Percentiles rank a stretch among this genome's conserved stretches.
These are phyloP conservation scores for Penicillium brevicompactum DNA, from an alignment of 2,329 filamentous ascomycete species.

Conservation along the genomic window DNA sequence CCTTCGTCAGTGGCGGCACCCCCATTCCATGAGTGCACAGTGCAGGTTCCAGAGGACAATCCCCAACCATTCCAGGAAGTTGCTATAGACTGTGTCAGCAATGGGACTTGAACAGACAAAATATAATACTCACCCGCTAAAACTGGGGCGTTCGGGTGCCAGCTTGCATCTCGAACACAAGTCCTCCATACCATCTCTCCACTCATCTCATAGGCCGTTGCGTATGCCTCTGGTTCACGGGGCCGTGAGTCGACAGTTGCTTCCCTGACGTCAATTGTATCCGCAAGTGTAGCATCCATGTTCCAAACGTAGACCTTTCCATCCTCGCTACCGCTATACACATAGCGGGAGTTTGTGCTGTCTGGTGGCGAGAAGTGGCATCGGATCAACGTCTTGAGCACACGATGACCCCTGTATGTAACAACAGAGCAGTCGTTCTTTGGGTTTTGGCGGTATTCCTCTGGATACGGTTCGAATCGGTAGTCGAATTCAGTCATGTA, in stretches of 20 bases:
- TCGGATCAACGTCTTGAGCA: slow-evolving; percentile 86
- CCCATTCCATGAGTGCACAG: slow-evolving; percentile 77
- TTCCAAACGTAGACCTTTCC: slow-evolving; percentile 93
- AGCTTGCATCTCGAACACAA: slow-evolving; percentile 83
- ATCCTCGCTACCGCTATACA: slow-evolving; percentile 88
- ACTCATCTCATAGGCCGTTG: slow-evolving; percentile 58
- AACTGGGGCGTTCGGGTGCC: slow-evolving; percentile 83
- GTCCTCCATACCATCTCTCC: slow-evolving; percentile 69
- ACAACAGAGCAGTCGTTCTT: slow-evolving; percentile 90
- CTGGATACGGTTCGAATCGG: slow-evolving; percentile 58
- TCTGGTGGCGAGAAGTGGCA: slow-evolving; percentile 91
- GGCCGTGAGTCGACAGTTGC: slow-evolving; percentile 68
- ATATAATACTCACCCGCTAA: slow-evolving; percentile 61
- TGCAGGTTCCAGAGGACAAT: slow-evolving; percentile 72
- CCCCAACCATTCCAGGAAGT: slow-evolving; percentile 82
- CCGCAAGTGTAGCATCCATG: slow-evolving; percentile 81
- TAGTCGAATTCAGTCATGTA: slow-evolving; percentile 67
- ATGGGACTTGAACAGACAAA: background rate
- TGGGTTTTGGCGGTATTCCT: slow-evolving; percentile 58
- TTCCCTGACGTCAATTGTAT: slow-evolving; percentile 73
- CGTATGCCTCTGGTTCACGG: slow-evolving; percentile 53
- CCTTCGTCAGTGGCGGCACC: slow-evolving; percentile 64
- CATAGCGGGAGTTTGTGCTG: slow-evolving; percentile 86
- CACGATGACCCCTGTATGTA: slow-evolving; percentile 87
- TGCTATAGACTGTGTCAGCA: slow-evolving; percentile 51